These are phyloP conservation scores for Strigomonas oncopelti DNA, from an alignment of 208 protist species.

Conservation along the genomic window DNA sequence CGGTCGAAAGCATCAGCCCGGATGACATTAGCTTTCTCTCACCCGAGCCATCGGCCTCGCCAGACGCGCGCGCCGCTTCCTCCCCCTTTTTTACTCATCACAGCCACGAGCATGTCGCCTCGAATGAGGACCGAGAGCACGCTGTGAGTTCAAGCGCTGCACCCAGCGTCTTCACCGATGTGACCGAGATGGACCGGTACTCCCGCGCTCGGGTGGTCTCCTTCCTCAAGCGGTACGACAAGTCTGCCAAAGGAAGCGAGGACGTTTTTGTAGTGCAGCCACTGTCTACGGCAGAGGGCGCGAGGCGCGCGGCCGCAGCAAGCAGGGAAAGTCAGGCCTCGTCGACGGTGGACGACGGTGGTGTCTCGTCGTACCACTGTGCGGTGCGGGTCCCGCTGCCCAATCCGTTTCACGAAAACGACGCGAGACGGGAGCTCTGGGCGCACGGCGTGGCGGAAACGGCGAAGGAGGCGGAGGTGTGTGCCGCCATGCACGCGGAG, in stretches of 20 bases:
- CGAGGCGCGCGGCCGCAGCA: not conserved
- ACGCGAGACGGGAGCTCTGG: conserved; percentile 36
- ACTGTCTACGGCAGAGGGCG: conserved; percentile 5
- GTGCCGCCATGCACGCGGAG: conserved; percentile 84
- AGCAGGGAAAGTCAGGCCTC: not conserved
- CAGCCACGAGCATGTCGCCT: not conserved
- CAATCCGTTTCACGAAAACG: conserved; percentile 11
- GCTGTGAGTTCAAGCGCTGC: not conserved
- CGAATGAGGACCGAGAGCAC: not conserved
- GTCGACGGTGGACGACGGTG: not conserved
- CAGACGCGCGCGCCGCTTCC: too few relatives aligned
- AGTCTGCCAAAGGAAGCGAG: conserved; percentile 19
- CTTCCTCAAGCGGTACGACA: conserved; percentile 76
- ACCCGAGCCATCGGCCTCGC: not conserved
- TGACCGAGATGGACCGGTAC: conserved; percentile 36
- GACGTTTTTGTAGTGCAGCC: conserved; percentile 33
- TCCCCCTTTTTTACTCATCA: not conserved
- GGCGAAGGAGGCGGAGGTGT: conserved; percentile 68
- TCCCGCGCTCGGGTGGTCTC: conserved; percentile 69
- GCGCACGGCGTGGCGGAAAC: conserved; percentile 76
- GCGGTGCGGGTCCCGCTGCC: conserved; percentile 36
- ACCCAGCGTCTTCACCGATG: conserved; percentile 24
- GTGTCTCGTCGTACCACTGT: conserved; percentile 33
- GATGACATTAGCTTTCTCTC: not conserved
- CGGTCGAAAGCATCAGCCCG: not conserved